Percentiles rank a stretch among this genome's conserved stretches.
These are phyloP conservation scores for Uronychia setigera DNA, from an alignment of 73 alveolate species.

Conservation along the genomic window DNA sequence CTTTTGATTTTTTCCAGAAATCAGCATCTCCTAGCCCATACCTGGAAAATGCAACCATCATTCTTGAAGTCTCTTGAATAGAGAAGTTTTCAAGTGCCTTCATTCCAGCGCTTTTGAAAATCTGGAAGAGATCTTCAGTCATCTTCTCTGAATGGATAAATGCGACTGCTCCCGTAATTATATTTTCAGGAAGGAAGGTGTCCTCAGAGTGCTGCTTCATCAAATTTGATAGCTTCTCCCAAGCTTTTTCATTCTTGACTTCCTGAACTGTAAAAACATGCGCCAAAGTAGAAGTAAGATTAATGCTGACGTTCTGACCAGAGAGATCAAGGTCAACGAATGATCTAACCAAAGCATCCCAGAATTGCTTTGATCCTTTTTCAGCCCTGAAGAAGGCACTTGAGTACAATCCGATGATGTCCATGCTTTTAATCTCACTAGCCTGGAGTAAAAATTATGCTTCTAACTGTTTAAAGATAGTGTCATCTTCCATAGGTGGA, in stretches of 20 bases:
- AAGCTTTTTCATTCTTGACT: neutral
- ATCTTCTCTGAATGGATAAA: neutral
- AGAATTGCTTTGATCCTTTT: neutral
- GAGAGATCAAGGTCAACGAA: neutral
- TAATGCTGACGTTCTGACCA: no score
- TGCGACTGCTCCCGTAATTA: neutral
- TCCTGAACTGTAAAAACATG: neutral
- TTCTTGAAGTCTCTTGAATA: neutral
- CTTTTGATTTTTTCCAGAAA: neutral
- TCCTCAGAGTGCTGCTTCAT: neutral
- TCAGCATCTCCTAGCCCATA: neutral
- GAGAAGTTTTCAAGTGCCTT: neutral
- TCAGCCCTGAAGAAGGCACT: neutral
- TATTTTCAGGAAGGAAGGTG: neutral
- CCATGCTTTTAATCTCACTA: neutral
- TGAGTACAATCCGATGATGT: neutral
- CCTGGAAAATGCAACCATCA: neutral
- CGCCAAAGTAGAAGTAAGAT: neutral
- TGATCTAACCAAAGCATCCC: neutral
- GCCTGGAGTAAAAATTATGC: neutral
- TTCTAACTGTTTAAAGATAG: neutral
- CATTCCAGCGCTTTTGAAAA: neutral
- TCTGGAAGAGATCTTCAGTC: neutral
- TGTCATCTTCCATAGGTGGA: neutral
- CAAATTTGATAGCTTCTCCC: neutral